Evolutionary conservation across 2,329 filamentous ascomycete species (phyloP).

Genomic region (Aureobasidium sp.): DNA sequence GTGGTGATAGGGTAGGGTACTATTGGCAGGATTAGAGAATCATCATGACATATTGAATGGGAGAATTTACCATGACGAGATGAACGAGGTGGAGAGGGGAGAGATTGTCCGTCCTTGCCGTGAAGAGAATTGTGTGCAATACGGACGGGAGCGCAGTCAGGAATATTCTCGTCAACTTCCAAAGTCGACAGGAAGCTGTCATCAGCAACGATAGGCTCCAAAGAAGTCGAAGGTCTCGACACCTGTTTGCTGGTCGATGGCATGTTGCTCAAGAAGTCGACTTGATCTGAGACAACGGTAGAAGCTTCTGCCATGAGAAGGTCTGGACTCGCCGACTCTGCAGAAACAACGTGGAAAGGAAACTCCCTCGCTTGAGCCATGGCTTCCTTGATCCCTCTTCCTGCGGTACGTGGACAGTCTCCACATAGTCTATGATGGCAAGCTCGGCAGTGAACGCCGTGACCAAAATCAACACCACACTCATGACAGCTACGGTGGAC

Average conservation of each 20-base stretch:
- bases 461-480: conserved; percentile 15
- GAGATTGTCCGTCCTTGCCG: neutral
- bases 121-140: neutral
- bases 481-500: conserved; percentile 13
- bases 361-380: conserved; percentile 15
- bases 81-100: neutral
- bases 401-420: conserved; percentile 11
- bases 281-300: neutral
- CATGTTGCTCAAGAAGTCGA: neutral
- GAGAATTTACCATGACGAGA: neutral
- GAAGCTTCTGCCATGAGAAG: neutral
- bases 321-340: conserved; percentile 1
- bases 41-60: neutral
- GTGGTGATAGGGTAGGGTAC: neutral
- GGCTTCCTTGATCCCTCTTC: conserved; percentile 10
- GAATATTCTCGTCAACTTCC: conserved; percentile 4
- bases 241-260: neutral
- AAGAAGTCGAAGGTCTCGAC: neutral
- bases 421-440: conserved; percentile 9
- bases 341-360: conserved; percentile 2
- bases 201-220: neutral
- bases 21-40: neutral
- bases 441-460: conserved; percentile 5
- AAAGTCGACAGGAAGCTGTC: neutral
- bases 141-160: neutral